These are phyloP conservation scores for Trichoderma breve DNA, from an alignment of 2,329 filamentous ascomycete genomes.

Conservation along the genomic window DNA sequence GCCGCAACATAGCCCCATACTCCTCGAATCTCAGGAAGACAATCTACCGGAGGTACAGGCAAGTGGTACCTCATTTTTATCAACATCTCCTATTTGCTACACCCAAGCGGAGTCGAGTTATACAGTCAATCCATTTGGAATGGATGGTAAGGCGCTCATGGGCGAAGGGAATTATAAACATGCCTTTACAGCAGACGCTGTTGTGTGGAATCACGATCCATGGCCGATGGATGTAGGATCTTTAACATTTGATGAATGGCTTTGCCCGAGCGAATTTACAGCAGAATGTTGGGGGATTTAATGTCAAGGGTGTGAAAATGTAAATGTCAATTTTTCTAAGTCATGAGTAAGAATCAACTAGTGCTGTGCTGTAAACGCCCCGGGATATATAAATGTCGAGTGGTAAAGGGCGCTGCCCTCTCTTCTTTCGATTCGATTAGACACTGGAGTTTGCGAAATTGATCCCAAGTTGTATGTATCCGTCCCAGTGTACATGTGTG, in stretches of 20 bases:
- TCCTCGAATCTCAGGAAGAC: neutral
- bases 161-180: no score
- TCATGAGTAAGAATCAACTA: neutral
- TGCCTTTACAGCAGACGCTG: neutral
- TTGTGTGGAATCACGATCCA: neutral
- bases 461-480: neutral
- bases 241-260: slow-evolving; percentile 26
- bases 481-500: neutral
- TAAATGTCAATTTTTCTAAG: neutral
- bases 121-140: neutral
- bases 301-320: neutral
- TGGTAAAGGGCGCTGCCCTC: neutral
- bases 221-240: slow-evolving; percentile 7
- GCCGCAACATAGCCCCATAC: neutral
- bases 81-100: neutral
- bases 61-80: neutral
- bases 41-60: neutral
- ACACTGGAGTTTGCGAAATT: neutral
- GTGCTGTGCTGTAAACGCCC: slow-evolving; percentile 6
- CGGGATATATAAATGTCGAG: neutral
- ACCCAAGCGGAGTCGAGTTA: neutral
- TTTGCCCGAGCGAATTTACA: neutral
- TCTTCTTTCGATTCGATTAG: neutral
- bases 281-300: neutral
- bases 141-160: neutral